Evolutionary conservation across 2,329 filamentous ascomycete species (phyloP).

Genomic region (Talaromyces verruculosus): DNA sequence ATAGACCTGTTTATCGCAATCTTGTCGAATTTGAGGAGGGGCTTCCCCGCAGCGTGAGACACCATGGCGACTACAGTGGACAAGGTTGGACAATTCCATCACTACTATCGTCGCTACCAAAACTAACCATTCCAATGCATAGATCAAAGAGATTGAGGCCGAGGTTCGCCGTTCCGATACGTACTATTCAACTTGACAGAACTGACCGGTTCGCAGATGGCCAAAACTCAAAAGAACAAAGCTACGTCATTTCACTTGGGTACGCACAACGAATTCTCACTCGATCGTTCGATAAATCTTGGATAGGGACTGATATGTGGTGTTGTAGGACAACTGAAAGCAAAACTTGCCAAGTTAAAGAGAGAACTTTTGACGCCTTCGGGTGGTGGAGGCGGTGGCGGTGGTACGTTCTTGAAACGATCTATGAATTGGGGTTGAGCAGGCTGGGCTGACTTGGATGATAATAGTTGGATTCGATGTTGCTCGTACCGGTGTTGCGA

Average conservation of each 20-base stretch:
- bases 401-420: slow-evolving; percentile 53
- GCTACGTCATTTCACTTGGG: slow-evolving; percentile 89
- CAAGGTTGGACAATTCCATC: slow-evolving; percentile 63
- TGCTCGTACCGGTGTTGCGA: slow-evolving; percentile 93
- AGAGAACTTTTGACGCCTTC: slow-evolving; percentile 86
- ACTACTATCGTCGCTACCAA: background rate
- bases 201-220: slow-evolving; percentile 64
- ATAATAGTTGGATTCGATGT: slow-evolving; percentile 82
- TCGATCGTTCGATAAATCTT: background rate
- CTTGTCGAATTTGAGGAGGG: background rate
- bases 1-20: background rate
- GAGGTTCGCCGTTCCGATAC: slow-evolving; percentile 62
- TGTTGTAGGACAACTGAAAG: slow-evolving; percentile 74
- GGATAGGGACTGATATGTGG: slow-evolving; percentile 7
- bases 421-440: slow-evolving; percentile 23
- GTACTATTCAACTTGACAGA: slow-evolving; percentile 1
- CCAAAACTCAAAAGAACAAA: slow-evolving; percentile 96
- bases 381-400: slow-evolving; percentile 77
- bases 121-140: slow-evolving; percentile 26
- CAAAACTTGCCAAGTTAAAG: slow-evolving; percentile 97
- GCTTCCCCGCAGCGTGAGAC: slow-evolving; percentile 6
- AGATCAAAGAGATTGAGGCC: slow-evolving; percentile 96
- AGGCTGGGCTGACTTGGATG: slow-evolving; percentile 20
- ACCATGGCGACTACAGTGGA: slow-evolving; percentile 96
- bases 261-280: slow-evolving; percentile 28